A percentile compares a stretch with the other conserved stretches of the same genome.
Evolutionary conservation across 2,329 filamentous ascomycete species (phyloP).

Genomic region (Ophiocordyceps camponoti-saundersi): DNA sequence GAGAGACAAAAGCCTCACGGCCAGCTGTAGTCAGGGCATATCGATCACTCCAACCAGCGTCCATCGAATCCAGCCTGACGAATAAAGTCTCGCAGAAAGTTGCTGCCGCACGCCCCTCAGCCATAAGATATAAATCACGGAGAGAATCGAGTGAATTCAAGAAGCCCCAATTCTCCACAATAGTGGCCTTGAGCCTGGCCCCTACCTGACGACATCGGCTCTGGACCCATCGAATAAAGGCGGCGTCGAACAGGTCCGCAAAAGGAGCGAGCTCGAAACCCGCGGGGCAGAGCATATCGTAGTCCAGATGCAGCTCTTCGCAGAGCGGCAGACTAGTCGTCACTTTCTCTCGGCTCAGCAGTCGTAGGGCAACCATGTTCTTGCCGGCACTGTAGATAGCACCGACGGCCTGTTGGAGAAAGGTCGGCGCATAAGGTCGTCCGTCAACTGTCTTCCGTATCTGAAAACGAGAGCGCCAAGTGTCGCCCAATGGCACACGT

Average conservation of each 20-base stretch:
- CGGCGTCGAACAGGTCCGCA: constrained; percentile 52
- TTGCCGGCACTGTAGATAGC: constrained; percentile 81
- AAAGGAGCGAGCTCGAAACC: constrained; percentile 44
- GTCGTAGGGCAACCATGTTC: constrained; percentile 67
- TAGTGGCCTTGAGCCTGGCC: constrained; percentile 41
- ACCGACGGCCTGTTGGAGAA: constrained; percentile 49
- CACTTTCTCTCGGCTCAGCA: constrained; percentile 34
- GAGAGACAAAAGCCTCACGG: constrained; percentile 49
- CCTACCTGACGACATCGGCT: constrained; percentile 58
- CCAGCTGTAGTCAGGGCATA: constrained; percentile 66
- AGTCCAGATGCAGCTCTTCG: constrained; percentile 33
- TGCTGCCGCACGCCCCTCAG: constrained; percentile 52
- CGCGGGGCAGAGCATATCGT: constrained; percentile 34
- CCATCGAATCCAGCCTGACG: constrained; percentile 48
- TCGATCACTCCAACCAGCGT: constrained; percentile 56
- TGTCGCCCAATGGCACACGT: constrained; percentile 39
- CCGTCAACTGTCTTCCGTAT: constrained; percentile 45
- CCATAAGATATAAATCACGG: constrained; percentile 58
- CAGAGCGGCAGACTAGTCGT: constrained; percentile 5
- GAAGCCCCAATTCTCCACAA: constrained; percentile 56
- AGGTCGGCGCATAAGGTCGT: constrained; percentile 51
- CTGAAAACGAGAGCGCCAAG: constrained; percentile 64
- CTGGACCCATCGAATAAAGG: constrained; percentile 62
- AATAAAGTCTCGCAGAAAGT: constrained; percentile 55
- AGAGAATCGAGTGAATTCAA: constrained; percentile 48